Base-by-base conservation (phyloP, 768 basidiomycete genomes). In the Dioszegia aurantiaca region DNA sequence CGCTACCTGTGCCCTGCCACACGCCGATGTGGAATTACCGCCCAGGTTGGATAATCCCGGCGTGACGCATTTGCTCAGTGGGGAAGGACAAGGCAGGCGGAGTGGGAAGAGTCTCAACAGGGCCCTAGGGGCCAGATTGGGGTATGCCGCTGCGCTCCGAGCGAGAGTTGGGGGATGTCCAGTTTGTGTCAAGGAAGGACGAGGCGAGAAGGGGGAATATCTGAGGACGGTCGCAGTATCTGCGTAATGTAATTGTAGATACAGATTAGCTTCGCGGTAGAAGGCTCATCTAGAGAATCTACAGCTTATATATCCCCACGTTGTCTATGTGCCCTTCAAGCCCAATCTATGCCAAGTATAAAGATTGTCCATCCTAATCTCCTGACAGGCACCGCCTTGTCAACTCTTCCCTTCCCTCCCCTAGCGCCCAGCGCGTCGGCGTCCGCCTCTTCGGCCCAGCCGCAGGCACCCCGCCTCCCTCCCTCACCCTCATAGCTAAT, bases 101-200 rank as follows among this genome's bases (percentile, higher is more conserved):
- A 58, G 46, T n/a, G 30, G 27, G 23, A 43, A 47, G 40, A 60
- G 49, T 16, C 31, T 55, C 27, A 58, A 61, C 39, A 31, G 63
- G 30, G 60, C 58, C 23, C 16, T 79, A 46, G 85, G 84, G 64
- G 84, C 83, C 30, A 88, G 85, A 74, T 85, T 94, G 62, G 87
- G 89, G 4, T 87, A 88, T 61, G 86, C 88, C 33, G 85, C 88
- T 3, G 82, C 86, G 65, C 80, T 90, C 23, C 82, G 85, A 21
- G 81, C 85, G 24, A 82, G 81, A 61, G 77, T 90, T 10, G 80
- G 85, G 37, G 85, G 87, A 1, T 93, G 90, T 75, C 90, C 90
- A 3, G 84, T 89, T 0, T 91, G 90, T 77, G 80, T 53, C 1
- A 53, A 27, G 17, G 51, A 53, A 21, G 48, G 48, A 10, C 19